Evolutionary conservation across 1,284 basidiomycete genomes (phyloP), one percentile per base, ranked within the genome.

Genomic region (Tilletiopsis washingtonensis): DNA sequence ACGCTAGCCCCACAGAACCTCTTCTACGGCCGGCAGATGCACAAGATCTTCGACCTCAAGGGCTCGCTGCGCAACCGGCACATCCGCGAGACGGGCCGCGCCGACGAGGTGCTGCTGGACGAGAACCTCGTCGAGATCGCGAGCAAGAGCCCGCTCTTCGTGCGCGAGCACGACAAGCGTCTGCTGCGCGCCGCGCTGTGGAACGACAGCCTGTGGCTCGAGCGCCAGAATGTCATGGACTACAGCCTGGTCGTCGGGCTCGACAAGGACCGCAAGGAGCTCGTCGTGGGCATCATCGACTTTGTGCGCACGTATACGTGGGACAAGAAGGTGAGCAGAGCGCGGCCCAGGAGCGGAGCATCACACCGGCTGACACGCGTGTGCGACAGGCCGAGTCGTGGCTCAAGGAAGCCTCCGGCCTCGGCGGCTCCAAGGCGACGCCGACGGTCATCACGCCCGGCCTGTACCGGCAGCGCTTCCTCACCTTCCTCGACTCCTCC

Each of bases 231-330:
- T 70, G 69, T 72, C 49, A 98, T 99, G 94, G 94, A 99, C 75
- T 99, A 99, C 75, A 97, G 91, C 19, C 78, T 99, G 15, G 85
- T 98, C 37, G 89, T 91, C 21, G 94, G 93, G 15, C 85, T 98
- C 14, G 61, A 66, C 48, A 43, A 47, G 17, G 27, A 46, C 19
- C 54, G 41, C 11, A 39, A 59, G 19, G 74, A 75, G 58, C 59
- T 76, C 11, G 89, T 96, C 14, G 82, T 94, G 36, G 93, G 94
- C n/a, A 96, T 98, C 49, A 91, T 98, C 56, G 90, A 93, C 74
- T 93, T 90, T 71, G 86, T 93, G 53, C 82, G 89, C 17, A 91
- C 89, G 1, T 93, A 91, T 67, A 93, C 88, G 0, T 91, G 90
- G 91, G 93, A 98, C 77, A 98, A 98, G 78, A 91, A 91, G 66